Base-by-base conservation (phyloP, 371 early-diverging fungal genomes). In the Blakeslea trispora region DNA sequence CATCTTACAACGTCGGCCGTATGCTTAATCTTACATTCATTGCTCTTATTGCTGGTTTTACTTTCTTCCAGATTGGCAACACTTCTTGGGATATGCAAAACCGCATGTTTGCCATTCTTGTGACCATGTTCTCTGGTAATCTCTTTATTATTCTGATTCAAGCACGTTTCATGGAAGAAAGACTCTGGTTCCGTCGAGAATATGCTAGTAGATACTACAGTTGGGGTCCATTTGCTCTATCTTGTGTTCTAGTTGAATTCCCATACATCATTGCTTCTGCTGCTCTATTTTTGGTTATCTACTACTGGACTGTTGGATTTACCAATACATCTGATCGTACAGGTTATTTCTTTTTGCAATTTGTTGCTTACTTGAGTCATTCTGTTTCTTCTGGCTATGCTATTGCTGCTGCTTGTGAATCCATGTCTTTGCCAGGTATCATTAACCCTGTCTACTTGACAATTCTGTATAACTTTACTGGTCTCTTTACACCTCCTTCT, bases 251-350 rank as follows among this genome's bases (percentile, higher is more conserved):
- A 32, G 75, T 79, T 11, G 84, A 86, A 59, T 57, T 86, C 13
- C 87, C 87, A 14, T 86, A 82, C 57, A 69, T 79, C 24, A 57
- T 56, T 44, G 42, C 81, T 31, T 63, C 81, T 1, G 69, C 75
- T n/a, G 78, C 82, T 1, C 55, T 75, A 57, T 84, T 82, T 68
- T 79, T 82, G 79, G 53, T 79, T 32, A 63, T 74, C 47, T 72
- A 82, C 66, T 86, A 91, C 78, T 91, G 84, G 83, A 81, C 86
- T 19, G 82, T 77, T 23, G 87, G 88, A 7, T 71, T 89, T 22
- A 60, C 68, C 55, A 67, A 65, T 9, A 63, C 37, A n/a, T 78
- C 80, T 14, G 71, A 59, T 45, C 68, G 75, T 64, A 79, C 72
- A 17, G 75, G 72, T 54, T 89, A 77, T 63, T 83, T 90, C 45